Conservation (phyloP, 2,329 filamentous ascomycete species). For the Ascochyta pisi region DNA sequence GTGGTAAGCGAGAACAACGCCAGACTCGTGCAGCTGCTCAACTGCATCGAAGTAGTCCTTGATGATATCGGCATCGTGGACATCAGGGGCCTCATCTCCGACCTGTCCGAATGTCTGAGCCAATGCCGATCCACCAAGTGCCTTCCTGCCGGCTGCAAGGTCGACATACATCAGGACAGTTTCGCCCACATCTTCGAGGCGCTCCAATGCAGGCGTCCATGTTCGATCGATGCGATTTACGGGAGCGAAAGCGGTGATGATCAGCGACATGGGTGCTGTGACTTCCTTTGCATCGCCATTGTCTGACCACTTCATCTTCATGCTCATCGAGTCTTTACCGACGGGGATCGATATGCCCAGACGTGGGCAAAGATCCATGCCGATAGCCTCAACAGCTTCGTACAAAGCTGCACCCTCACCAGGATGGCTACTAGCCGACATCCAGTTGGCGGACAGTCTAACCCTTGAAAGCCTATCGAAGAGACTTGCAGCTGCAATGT, state of each 20-base stretch:
- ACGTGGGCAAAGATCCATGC: conserved; percentile 87
- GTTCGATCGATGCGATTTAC: conserved; percentile 84
- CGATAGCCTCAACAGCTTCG: conserved; percentile 91
- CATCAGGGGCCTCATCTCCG: conserved; percentile 84
- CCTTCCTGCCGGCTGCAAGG: conserved; percentile 78
- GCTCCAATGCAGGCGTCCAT: conserved; percentile 89
- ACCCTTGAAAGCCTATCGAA: conserved; percentile 78
- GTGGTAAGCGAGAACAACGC: conserved; percentile 88
- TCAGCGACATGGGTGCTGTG: conserved; percentile 87
- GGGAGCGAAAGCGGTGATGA: conserved; percentile 88
- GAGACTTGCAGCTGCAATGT: conserved; percentile 81
- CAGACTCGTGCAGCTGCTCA: conserved; percentile 68
- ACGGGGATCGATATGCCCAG: conserved; percentile 95
- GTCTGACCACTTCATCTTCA: conserved; percentile 92
- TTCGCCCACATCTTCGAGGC: conserved; percentile 86
- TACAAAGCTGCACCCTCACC: conserved; percentile 93
- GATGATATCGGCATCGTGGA: conserved; percentile 80
- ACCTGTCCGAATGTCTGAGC: conserved; percentile 89
- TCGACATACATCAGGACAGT: conserved; percentile 90
- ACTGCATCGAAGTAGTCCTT: conserved; percentile 93
- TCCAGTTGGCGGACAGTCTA: conserved; percentile 96
- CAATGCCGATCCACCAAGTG: conserved; percentile 87
- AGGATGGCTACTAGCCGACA: conserved; percentile 93
- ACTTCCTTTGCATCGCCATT: conserved; percentile 77
- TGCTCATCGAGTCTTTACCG: conserved; percentile 97